Base-by-base conservation (phyloP, 73 alveolate genomes). In the Uronychia setigera region DNA sequence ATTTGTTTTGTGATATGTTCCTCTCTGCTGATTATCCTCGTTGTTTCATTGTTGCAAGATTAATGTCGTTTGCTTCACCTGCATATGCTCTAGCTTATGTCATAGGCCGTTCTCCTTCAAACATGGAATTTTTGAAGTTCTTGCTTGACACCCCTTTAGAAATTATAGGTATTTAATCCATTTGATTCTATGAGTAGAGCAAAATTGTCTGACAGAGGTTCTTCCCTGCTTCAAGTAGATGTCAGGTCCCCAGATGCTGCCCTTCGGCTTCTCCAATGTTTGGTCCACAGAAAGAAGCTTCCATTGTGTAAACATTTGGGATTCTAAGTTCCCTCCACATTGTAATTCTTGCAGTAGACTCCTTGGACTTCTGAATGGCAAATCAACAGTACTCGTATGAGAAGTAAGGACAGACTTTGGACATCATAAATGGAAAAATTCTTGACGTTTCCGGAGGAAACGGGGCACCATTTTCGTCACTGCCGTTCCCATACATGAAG, bases 261-360 rank as follows among this genome's bases (percentile, higher is more conserved):
- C 77, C 94, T 33, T 79, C 60, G 31, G 33, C 35, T 5, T 19
- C 83, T 13, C 93, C 93, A 27, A 78, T 74, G 60, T 84, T 88
- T 77, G 93, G 91, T 26, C 97, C 97, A 58, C 94, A 89, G 35
- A 92, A 92, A 14, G 92, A 77, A 0, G 97, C 95, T 81, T 92
- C 97, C 81, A 92, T 77, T 0, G 97, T 92, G 80, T 27, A 92
- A 0, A 92, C 86, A 26, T n/a, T 74, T 1, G 92, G 88, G 26
- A 80, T 81, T 33, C 67, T 78, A 0, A 95, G 78, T 74, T 90
- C 97, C 77, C 94, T 94, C 90, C 92, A 96, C 90, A 96, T 79
- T 0, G 97, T 91, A 57, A 96, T 91, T 80, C 99, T 92, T 33
- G 95, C 97, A 9, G 99, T 96, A n/a, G 98, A 88, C 78, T 92